Evolutionary conservation across 75 land plant species (phyloP).

Genomic region (Cryptomeria japonica): DNA sequence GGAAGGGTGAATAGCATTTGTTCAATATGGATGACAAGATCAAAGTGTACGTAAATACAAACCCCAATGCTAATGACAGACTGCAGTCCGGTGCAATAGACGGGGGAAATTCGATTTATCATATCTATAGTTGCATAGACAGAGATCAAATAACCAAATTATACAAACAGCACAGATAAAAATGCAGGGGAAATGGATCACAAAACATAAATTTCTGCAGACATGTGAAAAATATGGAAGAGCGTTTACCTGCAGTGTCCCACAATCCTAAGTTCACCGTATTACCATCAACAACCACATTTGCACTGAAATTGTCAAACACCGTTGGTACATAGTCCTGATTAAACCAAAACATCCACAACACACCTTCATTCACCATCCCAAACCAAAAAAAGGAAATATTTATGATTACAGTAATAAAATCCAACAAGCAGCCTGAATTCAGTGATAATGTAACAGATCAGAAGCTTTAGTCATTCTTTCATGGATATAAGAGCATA

Average conservation of each 20-base stretch:
- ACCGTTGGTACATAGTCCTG: constrained; percentile 40
- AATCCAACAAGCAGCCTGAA: background rate
- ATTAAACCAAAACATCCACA: background rate
- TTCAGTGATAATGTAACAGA: background rate
- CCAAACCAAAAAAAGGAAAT: background rate
- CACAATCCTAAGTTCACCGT: constrained; percentile 40
- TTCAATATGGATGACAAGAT: no score
- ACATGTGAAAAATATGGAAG: background rate
- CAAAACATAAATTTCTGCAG: background rate
- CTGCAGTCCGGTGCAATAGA: background rate
- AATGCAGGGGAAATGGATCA: background rate
- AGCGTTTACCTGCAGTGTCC: constrained; percentile 30
- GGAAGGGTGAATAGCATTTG: no score
- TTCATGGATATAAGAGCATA: background rate
- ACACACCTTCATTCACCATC: background rate
- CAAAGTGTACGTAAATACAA: no score
- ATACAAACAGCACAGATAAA: background rate
- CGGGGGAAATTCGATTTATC: background rate
- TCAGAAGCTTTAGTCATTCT: background rate
- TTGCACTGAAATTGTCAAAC: constrained; percentile 41
- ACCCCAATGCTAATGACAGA: background rate
- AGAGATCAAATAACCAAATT: background rate
- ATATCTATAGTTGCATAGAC: background rate
- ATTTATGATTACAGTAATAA: background rate
- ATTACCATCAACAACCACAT: constrained; percentile 39